Conservation (phyloP, 2,329 filamentous ascomycete species). For the Alternaria gansuensis region DNA sequence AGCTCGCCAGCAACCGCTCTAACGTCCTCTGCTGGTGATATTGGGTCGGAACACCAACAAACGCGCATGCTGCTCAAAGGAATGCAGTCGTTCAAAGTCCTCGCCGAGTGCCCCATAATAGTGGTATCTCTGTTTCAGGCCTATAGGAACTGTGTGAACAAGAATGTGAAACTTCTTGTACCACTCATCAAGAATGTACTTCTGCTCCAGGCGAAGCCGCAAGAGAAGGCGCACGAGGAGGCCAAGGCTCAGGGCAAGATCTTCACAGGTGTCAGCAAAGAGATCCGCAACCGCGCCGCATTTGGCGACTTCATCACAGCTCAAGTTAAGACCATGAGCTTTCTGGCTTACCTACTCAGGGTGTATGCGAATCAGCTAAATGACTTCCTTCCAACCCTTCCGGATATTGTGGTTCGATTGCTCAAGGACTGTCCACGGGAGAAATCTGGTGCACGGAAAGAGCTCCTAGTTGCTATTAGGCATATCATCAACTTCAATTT, state of each 20-base stretch:
- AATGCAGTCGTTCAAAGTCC: constrained; percentile 98
- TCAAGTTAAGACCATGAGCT: constrained; percentile 99
- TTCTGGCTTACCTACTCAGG: constrained; percentile 88
- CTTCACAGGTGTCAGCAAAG: constrained; percentile 91
- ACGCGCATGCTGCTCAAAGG: constrained; percentile 84
- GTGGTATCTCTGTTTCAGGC: constrained; percentile 98
- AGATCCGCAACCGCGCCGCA: constrained; percentile 90
- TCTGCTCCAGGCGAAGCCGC: constrained; percentile 86
- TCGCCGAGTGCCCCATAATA: constrained; percentile 97
- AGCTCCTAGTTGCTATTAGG: constrained; percentile 92
- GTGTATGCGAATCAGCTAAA: constrained; percentile 86
- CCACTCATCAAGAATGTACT: constrained; percentile 92
- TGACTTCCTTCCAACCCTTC: constrained; percentile 86
- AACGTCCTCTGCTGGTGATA: constrained; percentile 73
- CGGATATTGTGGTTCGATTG: constrained; percentile 87
- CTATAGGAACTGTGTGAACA: constrained; percentile 78
- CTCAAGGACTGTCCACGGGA: constrained; percentile 94
- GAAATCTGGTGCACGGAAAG: constrained; percentile 92
- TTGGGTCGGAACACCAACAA: constrained; percentile 83
- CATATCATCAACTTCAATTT: constrained; percentile 99
- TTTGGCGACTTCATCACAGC: constrained; percentile 98
- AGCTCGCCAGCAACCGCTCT: constrained; percentile 88
- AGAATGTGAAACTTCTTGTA: constrained; percentile 91
- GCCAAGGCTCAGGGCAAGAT: constrained; percentile 80
- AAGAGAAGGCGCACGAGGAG: constrained; percentile 89